Percentiles rank a stretch among this genome's conserved stretches.
Conservation (phyloP, 2,329 filamentous ascomycete genomes). For the Epichloe sibirici region DNA sequence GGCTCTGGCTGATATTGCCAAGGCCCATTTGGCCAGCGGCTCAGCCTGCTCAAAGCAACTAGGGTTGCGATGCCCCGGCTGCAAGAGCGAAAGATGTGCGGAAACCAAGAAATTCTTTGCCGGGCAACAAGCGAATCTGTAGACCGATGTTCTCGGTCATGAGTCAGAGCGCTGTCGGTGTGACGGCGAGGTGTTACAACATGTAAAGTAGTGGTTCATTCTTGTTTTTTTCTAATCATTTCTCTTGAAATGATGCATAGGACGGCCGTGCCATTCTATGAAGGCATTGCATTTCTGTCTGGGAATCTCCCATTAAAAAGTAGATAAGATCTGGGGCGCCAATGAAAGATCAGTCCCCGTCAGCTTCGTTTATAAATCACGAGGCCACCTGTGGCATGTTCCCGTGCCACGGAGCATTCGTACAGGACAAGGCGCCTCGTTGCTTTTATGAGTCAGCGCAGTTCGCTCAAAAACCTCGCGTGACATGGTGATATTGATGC, state of each 20-base stretch:
- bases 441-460: not conserved
- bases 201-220: conserved; percentile 1
- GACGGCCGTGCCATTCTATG: not conserved
- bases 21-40: conserved; percentile 61
- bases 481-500: not conserved
- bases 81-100: conserved; percentile 76
- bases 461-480: not conserved
- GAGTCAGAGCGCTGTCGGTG: conserved; percentile 4
- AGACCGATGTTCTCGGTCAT: not conserved
- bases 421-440: not conserved
- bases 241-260: not conserved
- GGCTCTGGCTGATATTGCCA: conserved; percentile 78
- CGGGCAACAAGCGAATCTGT: conserved; percentile 21
- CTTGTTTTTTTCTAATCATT: not conserved
- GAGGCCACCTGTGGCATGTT: not conserved
- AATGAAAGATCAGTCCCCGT: not conserved
- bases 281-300: not conserved
- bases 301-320: not conserved
- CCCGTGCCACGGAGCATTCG: not conserved
- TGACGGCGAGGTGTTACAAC: not conserved
- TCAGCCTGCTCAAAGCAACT: conserved; percentile 67
- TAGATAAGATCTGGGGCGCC: not conserved
- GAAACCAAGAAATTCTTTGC: conserved; percentile 63
- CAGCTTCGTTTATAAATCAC: not conserved
- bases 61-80: conserved; percentile 83